phyloP scores from a whole-genome alignment of 768 basidiomycete genomes.

The Pisolithus sp. region DNA sequence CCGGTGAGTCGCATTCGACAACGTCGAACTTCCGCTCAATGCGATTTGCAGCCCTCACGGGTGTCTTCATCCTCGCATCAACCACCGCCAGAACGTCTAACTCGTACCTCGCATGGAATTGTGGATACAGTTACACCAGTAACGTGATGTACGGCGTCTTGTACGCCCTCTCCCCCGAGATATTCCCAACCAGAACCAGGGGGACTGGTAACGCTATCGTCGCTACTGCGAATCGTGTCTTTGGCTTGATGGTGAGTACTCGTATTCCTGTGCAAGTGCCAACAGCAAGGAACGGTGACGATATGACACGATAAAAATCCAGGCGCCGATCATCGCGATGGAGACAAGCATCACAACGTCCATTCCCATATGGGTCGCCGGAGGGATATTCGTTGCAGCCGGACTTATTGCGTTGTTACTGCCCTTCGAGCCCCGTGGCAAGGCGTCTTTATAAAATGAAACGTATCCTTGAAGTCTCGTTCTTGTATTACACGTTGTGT shows the following conservation, averaged over 20 bases:
- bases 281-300: neutral
- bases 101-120: conserved; percentile 52
- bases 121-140: conserved; percentile 49
- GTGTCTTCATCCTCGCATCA: conserved; percentile 50
- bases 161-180: conserved; percentile 39
- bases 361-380: conserved; percentile 51
- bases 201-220: conserved; percentile 54
- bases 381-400: conserved; percentile 44
- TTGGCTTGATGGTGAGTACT: conserved; percentile 49
- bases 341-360: conserved; percentile 42
- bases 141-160: conserved; percentile 53
- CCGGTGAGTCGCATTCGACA: conserved; percentile 25
- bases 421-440: conserved; percentile 53
- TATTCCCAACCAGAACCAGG: conserved; percentile 48
- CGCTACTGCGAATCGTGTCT: conserved; percentile 46
- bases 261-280: conserved; percentile 14
- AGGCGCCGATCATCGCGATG: conserved; percentile 47
- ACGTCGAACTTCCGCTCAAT: neutral
- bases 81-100: conserved; percentile 51
- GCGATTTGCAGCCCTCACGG: conserved; percentile 36
- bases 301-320: neutral
- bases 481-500: too few relatives aligned
- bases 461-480: neutral
- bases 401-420: conserved; percentile 44
- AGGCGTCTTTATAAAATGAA: conserved; percentile 37